These are phyloP conservation scores for Globisporangium orthogonon DNA, from an alignment of 352 stramenopile species.

Conservation along the genomic window DNA sequence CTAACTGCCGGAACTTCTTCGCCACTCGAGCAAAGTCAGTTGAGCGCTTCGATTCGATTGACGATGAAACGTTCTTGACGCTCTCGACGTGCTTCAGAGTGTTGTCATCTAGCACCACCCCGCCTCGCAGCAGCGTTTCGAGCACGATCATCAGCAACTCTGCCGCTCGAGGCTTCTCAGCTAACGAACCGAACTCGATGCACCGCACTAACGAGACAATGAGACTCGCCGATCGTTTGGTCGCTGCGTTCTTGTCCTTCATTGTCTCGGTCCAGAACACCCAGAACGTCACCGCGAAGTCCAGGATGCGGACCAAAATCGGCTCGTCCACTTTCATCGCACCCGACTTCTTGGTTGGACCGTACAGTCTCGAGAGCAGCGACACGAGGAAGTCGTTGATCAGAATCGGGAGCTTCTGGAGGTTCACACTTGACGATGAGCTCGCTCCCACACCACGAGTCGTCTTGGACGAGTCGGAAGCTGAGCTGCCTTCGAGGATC, in stretches of 20 bases:
- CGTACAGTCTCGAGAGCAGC: constrained; percentile 44
- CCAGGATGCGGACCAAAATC: constrained; percentile 54
- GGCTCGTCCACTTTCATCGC: constrained; percentile 33
- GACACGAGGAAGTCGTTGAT: constrained; percentile 70
- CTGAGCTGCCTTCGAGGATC: constrained; percentile 11
- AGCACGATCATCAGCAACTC: constrained; percentile 67
- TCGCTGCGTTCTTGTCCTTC: constrained; percentile 38
- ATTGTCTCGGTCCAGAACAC: constrained; percentile 56
- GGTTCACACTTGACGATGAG: constrained; percentile 21
- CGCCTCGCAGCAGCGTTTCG: constrained; percentile 38
- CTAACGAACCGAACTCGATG: constrained; percentile 32
- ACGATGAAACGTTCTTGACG: constrained; percentile 35
- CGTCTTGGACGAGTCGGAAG: constrained; percentile 16
- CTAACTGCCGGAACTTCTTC: constrained; percentile 60
- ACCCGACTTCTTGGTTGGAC: constrained; percentile 9
- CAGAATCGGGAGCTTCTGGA: constrained; percentile 62
- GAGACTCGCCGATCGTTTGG: constrained; percentile 46
- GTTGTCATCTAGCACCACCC: constrained; percentile 44
- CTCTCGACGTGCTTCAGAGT: constrained; percentile 40
- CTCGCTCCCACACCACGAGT: neutral
- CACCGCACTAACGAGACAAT: constrained; percentile 50
- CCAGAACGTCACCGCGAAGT: constrained; percentile 73
- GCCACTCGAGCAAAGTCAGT: constrained; percentile 61
- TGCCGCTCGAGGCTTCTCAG: constrained; percentile 56
- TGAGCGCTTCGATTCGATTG: constrained; percentile 57